These are phyloP conservation scores for Boeremia exigua DNA, from an alignment of 2,329 filamentous ascomycete genomes.

Conservation along the genomic window DNA sequence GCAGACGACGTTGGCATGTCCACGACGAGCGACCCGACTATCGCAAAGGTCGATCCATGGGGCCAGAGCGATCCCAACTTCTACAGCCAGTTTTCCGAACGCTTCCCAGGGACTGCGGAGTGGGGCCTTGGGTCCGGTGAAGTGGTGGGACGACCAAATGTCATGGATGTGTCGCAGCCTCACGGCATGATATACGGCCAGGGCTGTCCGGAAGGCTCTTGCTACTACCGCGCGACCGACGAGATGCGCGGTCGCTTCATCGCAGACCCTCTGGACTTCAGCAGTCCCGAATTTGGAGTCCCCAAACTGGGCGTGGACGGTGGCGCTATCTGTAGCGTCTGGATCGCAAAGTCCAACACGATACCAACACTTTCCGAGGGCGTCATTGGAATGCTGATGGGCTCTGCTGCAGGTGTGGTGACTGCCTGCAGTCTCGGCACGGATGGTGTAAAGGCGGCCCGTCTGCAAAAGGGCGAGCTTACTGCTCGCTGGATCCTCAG, in stretches of 20 bases:
- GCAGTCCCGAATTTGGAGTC: slow-evolving; percentile 73
- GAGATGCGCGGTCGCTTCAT: slow-evolving; percentile 82
- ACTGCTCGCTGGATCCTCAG: slow-evolving; percentile 89
- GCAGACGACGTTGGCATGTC: slow-evolving; percentile 77
- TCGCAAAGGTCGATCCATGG: slow-evolving; percentile 80
- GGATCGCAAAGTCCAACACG: slow-evolving; percentile 83
- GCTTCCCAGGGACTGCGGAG: slow-evolving; percentile 73
- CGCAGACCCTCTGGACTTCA: slow-evolving; percentile 64
- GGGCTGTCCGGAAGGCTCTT: slow-evolving; percentile 81
- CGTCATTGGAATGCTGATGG: slow-evolving; percentile 80
- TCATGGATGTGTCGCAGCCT: slow-evolving; percentile 87
- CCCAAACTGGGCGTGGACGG: slow-evolving; percentile 73
- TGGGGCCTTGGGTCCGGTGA: slow-evolving; percentile 82
- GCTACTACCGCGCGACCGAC: slow-evolving; percentile 75
- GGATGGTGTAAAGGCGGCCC: slow-evolving; percentile 64
- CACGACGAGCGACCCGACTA: slow-evolving; percentile 81
- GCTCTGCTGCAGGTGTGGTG: slow-evolving; percentile 82
- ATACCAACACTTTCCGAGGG: slow-evolving; percentile 76
- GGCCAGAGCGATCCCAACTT: slow-evolving; percentile 76
- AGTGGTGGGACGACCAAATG: slow-evolving; percentile 76
- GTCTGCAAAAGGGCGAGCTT: slow-evolving; percentile 74
- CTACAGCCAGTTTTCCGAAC: slow-evolving; percentile 78
- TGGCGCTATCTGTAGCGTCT: slow-evolving; percentile 79
- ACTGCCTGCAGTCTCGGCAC: slow-evolving; percentile 79
- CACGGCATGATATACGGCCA: slow-evolving; percentile 86